A percentile compares a stretch with the other conserved stretches of the same genome.
phyloP scores from a whole-genome alignment of 2,329 filamentous ascomycete genomes.

The Metarhizium album region DNA sequence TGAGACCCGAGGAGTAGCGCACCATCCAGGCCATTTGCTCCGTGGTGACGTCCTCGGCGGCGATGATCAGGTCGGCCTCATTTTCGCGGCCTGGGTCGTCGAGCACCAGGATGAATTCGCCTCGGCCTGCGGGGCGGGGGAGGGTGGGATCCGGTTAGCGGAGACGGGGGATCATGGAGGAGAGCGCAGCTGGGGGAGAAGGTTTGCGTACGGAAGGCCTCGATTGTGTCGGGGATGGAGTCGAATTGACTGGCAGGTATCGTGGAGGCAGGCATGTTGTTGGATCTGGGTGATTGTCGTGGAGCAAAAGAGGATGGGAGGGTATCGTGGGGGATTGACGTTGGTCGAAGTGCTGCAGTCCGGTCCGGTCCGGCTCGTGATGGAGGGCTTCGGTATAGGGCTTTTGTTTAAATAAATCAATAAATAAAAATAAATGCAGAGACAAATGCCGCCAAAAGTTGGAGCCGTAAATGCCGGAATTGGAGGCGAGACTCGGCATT shows the following conservation, averaged over 20 bases:
- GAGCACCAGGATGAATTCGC: constrained; percentile 92
- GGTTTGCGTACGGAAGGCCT: constrained; percentile 47
- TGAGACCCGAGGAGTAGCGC: constrained; percentile 77
- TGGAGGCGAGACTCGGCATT: too few relatives aligned
- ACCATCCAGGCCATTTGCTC: constrained; percentile 95
- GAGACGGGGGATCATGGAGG: constrained; percentile 1
- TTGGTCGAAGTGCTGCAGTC: not conserved
- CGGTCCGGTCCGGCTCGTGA: not conserved
- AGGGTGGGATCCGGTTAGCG: constrained; percentile 4
- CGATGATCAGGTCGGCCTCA: constrained; percentile 95
- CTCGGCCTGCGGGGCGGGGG: constrained; percentile 42
- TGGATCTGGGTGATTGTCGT: too few relatives aligned
- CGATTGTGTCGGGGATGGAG: constrained; percentile 53
- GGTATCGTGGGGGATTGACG: not conserved
- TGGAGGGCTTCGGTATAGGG: not conserved
- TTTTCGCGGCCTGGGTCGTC: constrained; percentile 91
- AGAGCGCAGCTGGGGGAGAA: not conserved
- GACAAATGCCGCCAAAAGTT: too few relatives aligned
- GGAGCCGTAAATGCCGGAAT: too few relatives aligned
- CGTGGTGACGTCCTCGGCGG: constrained; percentile 71
- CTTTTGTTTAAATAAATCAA: too few relatives aligned
- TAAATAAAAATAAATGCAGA: too few relatives aligned
- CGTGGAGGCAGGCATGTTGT: constrained; percentile 39
- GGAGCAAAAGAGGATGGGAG: too few relatives aligned
- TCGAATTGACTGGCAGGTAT: constrained; percentile 47